Evolutionary conservation across 2,329 filamentous ascomycete genomes (phyloP).

Genomic region (Fusarium palustre): DNA sequence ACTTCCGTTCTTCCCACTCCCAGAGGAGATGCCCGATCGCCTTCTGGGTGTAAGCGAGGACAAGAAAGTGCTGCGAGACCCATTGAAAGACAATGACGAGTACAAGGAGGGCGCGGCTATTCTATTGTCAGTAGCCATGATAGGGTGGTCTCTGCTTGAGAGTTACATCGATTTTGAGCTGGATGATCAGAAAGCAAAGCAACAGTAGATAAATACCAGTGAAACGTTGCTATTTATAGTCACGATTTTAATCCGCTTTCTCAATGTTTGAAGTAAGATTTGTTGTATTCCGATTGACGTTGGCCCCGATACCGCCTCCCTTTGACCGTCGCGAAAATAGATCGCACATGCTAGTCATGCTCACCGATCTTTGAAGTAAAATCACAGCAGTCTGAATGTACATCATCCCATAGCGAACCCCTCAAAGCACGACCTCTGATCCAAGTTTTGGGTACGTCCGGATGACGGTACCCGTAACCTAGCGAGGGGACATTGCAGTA

Average conservation of each 20-base stretch:
- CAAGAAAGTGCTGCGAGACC: background rate
- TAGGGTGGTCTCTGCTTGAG: background rate
- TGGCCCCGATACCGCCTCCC: no score
- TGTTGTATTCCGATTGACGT: no score
- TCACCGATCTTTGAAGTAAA: background rate
- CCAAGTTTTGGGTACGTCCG: slow-evolving; percentile 9
- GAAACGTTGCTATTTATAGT: background rate
- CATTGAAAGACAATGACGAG: background rate
- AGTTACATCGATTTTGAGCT: slow-evolving; percentile 23
- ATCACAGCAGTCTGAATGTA: background rate
- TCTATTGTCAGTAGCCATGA: background rate
- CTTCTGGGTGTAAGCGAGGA: background rate
- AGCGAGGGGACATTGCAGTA: background rate
- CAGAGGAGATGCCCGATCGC: slow-evolving; percentile 5
- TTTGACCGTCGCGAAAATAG: background rate
- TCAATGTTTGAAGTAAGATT: background rate
- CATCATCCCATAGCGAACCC: slow-evolving; percentile 19
- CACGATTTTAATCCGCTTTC: background rate
- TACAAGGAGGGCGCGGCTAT: background rate
- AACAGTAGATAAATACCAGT: background rate
- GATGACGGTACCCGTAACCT: background rate
- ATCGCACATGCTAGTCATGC: background rate
- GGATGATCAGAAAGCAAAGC: background rate
- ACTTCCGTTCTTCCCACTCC: background rate
- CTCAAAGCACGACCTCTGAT: slow-evolving; percentile 9